phyloP scores from a whole-genome alignment of 2,329 filamentous ascomycete genomes.

The Chaetomiaceae sp. region DNA sequence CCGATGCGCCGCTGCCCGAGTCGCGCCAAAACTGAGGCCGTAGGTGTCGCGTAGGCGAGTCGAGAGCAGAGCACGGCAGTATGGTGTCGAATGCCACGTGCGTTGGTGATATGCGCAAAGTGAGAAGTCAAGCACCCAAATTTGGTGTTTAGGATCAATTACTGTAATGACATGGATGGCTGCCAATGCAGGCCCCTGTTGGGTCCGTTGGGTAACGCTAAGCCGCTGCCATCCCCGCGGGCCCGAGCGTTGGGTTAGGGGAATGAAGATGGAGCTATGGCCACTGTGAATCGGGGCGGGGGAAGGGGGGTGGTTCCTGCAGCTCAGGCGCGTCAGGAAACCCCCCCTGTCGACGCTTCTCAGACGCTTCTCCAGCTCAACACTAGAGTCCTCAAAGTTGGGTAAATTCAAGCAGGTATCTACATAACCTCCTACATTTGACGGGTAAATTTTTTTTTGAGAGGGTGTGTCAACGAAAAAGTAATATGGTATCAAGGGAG shows the following conservation, averaged over 20 bases:
- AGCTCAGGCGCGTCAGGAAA: background rate
- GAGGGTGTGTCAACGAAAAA: background rate
- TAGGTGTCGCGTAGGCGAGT: background rate
- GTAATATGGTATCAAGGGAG: background rate
- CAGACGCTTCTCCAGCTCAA: background rate
- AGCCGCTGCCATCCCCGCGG: no score
- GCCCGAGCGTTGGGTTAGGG: conserved; percentile 3
- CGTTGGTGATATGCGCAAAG: background rate
- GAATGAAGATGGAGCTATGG: conserved; percentile 17
- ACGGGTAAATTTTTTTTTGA: no score
- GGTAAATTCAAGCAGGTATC: no score
- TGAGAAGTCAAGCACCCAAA: background rate
- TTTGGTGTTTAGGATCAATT: background rate
- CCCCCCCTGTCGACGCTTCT: background rate
- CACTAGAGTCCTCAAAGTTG: no score
- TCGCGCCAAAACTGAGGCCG: conserved; percentile 1
- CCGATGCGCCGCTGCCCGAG: conserved; percentile 6
- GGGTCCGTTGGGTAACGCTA: no score
- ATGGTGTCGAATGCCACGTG: background rate
- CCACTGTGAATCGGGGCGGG: conserved; percentile 16
- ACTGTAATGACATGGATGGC: no score
- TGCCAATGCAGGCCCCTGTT: background rate
- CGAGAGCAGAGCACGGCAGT: background rate
- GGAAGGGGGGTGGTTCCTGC: background rate
- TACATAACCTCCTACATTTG: no score